Conservation (phyloP, 129 eudicot genomes). For the Daucus carota region DH1_v3.0 NC_030387.2:32385501-32386000, state of each 20-base stretch:
- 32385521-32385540: conserved; percentile 40
- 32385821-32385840: conserved; percentile 17
- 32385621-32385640: background rate
- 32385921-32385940: background rate
- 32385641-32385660: background rate
- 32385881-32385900: background rate
- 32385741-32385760: conserved; percentile 28
- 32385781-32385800: background rate
- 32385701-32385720: conserved; percentile 15
- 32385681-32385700: conserved; percentile 15
- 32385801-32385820: background rate
- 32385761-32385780: background rate
- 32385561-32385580: conserved; percentile 25
- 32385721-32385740: conserved; percentile 29
- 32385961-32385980: conserved; percentile 11
- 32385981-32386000: conserved; percentile 2
- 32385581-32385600: background rate
- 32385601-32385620: conserved; percentile 11
- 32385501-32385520: conserved; percentile 22
- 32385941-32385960: conserved; percentile 12
- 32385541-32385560: conserved; percentile 59
- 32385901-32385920: background rate
- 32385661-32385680: background rate
- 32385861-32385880: conserved; percentile 7
- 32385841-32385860: conserved; percentile 27